phyloP scores from a whole-genome alignment of 2,329 filamentous ascomycete genomes.

The Cladophialophora psammophila region DNA sequence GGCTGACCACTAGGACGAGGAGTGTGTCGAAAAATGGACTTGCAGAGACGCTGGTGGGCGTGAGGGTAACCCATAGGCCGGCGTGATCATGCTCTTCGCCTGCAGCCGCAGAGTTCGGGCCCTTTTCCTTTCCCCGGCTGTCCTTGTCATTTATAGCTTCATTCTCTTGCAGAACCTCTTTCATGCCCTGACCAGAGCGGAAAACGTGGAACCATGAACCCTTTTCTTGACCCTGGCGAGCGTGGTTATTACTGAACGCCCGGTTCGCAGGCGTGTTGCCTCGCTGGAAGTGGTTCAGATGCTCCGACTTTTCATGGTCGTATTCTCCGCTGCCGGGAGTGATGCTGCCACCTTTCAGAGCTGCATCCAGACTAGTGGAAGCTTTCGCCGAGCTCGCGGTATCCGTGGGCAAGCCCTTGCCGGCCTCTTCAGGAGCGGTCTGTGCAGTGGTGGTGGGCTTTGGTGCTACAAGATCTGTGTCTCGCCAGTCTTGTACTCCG shows the following conservation, averaged over 20 bases:
- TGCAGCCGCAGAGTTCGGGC: constrained; percentile 41
- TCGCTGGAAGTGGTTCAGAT: constrained; percentile 24
- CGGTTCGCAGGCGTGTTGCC: constrained; percentile 22
- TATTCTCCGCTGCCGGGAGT: constrained; percentile 79
- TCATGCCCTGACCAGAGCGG: constrained; percentile 23
- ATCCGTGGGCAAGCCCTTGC: constrained; percentile 35
- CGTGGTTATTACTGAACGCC: neutral
- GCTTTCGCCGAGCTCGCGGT: constrained; percentile 35
- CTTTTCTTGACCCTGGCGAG: constrained; percentile 13
- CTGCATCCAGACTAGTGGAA: constrained; percentile 42
- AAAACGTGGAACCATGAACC: constrained; percentile 37
- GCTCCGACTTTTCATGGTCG: constrained; percentile 46
- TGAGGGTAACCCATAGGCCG: constrained; percentile 95
- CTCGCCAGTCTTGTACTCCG: constrained; percentile 86
- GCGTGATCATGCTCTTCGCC: constrained; percentile 63
- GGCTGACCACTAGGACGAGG: constrained; percentile 94
- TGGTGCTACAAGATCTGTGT: constrained; percentile 72
- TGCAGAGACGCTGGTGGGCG: constrained; percentile 83
- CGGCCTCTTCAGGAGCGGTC: constrained; percentile 24
- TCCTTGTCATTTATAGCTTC: constrained; percentile 38
- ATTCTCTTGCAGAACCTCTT: constrained; percentile 24
- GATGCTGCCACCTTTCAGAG: constrained; percentile 69
- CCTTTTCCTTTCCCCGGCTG: constrained; percentile 37
- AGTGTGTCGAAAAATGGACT: constrained; percentile 96
- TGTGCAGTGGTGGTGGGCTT: constrained; percentile 35